Base-by-base conservation (phyloP, 2,329 filamentous ascomycete genomes). In the Cryphonectria carpinicola region DNA sequence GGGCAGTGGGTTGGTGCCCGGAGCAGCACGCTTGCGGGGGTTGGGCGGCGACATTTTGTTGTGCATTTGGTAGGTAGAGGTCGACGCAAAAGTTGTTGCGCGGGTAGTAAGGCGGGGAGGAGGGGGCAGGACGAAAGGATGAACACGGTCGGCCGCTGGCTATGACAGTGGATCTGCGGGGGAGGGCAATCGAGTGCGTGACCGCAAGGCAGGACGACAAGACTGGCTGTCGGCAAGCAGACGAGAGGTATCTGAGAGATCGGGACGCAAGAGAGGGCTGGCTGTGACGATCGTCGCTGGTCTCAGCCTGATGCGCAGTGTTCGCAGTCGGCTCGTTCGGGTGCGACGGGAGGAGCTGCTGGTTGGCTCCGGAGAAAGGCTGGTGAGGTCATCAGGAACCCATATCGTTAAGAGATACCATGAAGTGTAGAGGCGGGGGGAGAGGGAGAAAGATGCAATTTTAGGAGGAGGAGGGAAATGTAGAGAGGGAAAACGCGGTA, bases 1-100 rank as follows among this genome's bases (percentile, higher is more conserved):
- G n/a, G 93, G 91, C 39, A 70, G 22, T 14, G 71, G 66, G 52
- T 89, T 86, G 73, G 90, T 84, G 78, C 91, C 92, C 70, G 93
- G 91, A 63, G 93, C 92, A 75, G 91, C 85, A 79, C 93, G 87
- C 84, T 96, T 96, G 80, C 92, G 82, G 28, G 86, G 79, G 73
- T 87, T 88, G 49, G 70, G 68, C 43, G 81, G 77, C 70, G 87
- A 84, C 85, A 87, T 87, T 70, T 74, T 69, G 70, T 72, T 73
- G 73, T 74, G 70, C 71, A 75, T 68, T 43, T 49, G 46, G 46
- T n/a, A 49, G 62, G 58, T 56, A 25, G 68, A 19, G 61, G 64
- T 63, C 60, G 68, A 67, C 49, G 62, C 7, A 49, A 49, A 8
- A 49, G 6, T 49, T 22, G 39, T 25, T 61, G 35, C 58, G 32